Percentiles rank a stretch among this genome's conserved stretches.
Conservation (phyloP, 345 rosid genomes). For the Syzygium oleosum region DNA sequence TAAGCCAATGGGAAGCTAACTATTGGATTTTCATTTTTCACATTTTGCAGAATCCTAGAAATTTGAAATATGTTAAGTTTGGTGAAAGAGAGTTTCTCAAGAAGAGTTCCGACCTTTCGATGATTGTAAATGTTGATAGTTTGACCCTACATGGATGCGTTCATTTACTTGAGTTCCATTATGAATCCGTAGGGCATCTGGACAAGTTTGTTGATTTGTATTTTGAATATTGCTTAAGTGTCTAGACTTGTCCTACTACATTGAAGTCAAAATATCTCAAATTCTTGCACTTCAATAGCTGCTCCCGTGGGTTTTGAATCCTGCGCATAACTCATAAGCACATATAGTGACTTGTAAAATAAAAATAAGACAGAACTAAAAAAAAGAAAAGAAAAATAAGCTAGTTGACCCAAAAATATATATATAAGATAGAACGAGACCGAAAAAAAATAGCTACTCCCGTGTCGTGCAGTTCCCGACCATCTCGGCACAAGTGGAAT, state of each 20-base stretch:
- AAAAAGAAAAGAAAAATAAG: too few relatives aligned
- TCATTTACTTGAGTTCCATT: conserved; percentile 1
- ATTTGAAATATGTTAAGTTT: neutral
- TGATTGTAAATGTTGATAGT: conserved; percentile 1
- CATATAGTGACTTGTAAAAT: too few relatives aligned
- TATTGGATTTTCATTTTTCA: too few relatives aligned
- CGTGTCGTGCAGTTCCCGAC: conserved; percentile 13
- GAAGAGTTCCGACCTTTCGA: conserved; percentile 1
- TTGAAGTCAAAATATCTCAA: conserved; percentile 2
- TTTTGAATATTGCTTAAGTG: conserved; percentile 13
- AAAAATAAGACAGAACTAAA: too few relatives aligned
- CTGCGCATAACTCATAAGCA: too few relatives aligned
- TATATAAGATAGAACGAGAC: too few relatives aligned
- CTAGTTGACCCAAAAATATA: too few relatives aligned
- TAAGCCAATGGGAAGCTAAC: neutral
- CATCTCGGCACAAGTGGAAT: neutral
- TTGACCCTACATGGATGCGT: conserved; percentile 4
- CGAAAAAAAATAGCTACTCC: conserved; percentile 1
- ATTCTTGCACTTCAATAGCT: conserved; percentile 4
- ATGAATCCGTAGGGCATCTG: conserved; percentile 8
- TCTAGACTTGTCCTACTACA: conserved; percentile 5
- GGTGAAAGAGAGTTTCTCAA: neutral
- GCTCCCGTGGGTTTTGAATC: neutral
- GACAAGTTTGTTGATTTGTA: conserved; percentile 5
- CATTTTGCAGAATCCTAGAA: too few relatives aligned